These are phyloP conservation scores for Micractinium sp. DNA, from an alignment of 139 green algal genomes.

Conservation along the genomic window DNA sequence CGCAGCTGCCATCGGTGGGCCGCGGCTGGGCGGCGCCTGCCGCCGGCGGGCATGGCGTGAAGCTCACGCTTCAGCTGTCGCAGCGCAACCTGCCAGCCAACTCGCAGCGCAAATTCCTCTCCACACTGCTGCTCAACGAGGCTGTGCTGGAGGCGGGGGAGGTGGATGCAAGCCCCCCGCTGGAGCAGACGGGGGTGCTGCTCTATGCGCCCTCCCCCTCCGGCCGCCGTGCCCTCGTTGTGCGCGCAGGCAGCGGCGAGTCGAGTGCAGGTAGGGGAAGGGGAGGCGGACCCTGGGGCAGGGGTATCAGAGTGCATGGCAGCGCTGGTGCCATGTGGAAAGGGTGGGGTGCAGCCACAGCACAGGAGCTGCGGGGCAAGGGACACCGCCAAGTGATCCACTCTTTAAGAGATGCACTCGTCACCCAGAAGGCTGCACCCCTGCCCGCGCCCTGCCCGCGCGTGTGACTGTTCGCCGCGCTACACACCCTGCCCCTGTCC, in stretches of 20 bases:
- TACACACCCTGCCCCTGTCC: too few species aligned
- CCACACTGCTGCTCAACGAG: constrained; percentile 44
- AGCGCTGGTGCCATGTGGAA: too few species aligned
- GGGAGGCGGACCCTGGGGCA: too few species aligned
- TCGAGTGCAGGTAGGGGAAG: not conserved
- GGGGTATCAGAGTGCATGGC: too few species aligned
- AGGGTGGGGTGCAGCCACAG: too few species aligned
- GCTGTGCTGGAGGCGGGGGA: constrained; percentile 11
- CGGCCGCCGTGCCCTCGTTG: constrained; percentile 49
- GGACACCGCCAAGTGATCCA: too few species aligned
- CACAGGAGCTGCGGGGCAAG: too few species aligned
- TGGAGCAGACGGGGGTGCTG: constrained; percentile 59
- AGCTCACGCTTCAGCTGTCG: constrained; percentile 48
- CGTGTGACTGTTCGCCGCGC: too few species aligned
- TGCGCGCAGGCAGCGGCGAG: constrained; percentile 29
- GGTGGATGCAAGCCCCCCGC: constrained; percentile 43
- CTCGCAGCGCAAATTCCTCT: constrained; percentile 65
- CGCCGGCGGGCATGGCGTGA: constrained; percentile 4
- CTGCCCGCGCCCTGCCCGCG: too few species aligned
- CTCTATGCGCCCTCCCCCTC: constrained; percentile 67
- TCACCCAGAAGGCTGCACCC: too few species aligned
- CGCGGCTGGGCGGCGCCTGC: constrained; percentile 49
- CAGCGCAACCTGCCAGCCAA: constrained; percentile 87
- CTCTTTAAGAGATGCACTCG: too few species aligned
- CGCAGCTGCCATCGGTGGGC: constrained; percentile 49